Evolutionary conservation across 495 filamentous ascomycete genomes (phyloP), one percentile per base, ranked within the genome.

Genomic region (Podospora tetraspora): DNA sequence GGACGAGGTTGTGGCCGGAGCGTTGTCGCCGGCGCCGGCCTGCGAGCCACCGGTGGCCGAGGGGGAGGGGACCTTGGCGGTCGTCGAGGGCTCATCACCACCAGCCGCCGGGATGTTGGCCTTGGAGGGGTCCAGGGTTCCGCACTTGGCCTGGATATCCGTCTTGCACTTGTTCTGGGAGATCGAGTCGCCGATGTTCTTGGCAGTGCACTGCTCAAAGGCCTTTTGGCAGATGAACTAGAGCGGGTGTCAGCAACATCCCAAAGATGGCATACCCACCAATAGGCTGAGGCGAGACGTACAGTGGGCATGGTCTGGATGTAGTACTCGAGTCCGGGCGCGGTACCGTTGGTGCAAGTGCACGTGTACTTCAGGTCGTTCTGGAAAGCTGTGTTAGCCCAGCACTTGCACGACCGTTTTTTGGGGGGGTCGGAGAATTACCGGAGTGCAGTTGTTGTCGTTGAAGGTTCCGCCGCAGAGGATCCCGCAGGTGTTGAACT

Each of bases 241-340:
- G 24, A 61, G 22, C 1, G 16, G 43, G 16, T 57, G 60, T 64
- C 21, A 68, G 66, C 25, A 43, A 30, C 8, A 32, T 34, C 43
- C n/a, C 25, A 56, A 25, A 27, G 23, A 29, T n/a, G n/a, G 25
- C 7, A 29, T 16, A 25, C 19, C n/a, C 7, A 1, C 59, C 21
- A 61, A 13, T 9, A 29, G n/a, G 12, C 12, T 65, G 23, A 56
- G 29, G 25, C 12, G 43, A 52, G 43, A 69, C 77, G 66, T 61
- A 79, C 77, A 19, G 72, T 76, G 23, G 76, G 77, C 52, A 80
- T 73, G 43, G 77, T 75, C 73, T 79, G 73, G 25, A 43, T 71
- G 71, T 79, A 80, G 62, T 79, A 74, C 62, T 78, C 67, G 19
- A 80, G 78, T 43, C 70, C 77, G 4, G 79, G 79, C 16, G 79